These are phyloP conservation scores for Colletotrichum brevisporum DNA, from an alignment of 2,329 filamentous ascomycete genomes.

Conservation along the genomic window DNA sequence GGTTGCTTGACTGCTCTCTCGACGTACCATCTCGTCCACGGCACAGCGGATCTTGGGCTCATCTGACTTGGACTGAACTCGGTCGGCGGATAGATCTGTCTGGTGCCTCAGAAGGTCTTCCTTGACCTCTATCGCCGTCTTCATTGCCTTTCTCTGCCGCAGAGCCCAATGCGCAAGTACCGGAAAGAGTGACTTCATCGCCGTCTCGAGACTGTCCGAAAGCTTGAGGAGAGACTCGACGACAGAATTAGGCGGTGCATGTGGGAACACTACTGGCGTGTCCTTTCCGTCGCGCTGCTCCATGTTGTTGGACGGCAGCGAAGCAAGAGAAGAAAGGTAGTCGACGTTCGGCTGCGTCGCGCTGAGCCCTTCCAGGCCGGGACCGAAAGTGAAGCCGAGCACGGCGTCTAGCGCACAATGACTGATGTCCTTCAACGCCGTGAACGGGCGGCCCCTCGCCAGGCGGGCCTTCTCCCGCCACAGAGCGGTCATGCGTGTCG, in stretches of 20 bases:
- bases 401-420: slow-evolving; percentile 50
- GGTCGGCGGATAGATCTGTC: slow-evolving; percentile 10
- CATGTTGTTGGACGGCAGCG: neutral
- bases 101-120: slow-evolving; percentile 19
- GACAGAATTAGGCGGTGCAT: slow-evolving; percentile 11
- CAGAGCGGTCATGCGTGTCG: slow-evolving; percentile 49
- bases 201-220: slow-evolving; percentile 25
- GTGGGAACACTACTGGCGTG: neutral
- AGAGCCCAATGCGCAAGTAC: slow-evolving; percentile 28
- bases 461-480: slow-evolving; percentile 52
- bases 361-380: slow-evolving; percentile 20
- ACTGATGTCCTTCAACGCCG: slow-evolving; percentile 48
- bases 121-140: slow-evolving; percentile 15
- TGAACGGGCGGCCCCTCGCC: slow-evolving; percentile 49
- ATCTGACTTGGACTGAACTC: neutral
- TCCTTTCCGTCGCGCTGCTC: neutral
- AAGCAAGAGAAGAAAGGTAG: slow-evolving; percentile 11
- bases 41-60: slow-evolving; percentile 17
- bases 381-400: slow-evolving; percentile 48
- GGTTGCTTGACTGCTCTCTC: slow-evolving; percentile 5
- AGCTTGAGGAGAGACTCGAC: slow-evolving; percentile 26
- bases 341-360: slow-evolving; percentile 32
- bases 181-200: slow-evolving; percentile 34
- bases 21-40: slow-evolving; percentile 34
- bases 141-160: slow-evolving; percentile 16